Percentiles rank a stretch among this genome's conserved stretches.
These are phyloP conservation scores for Annulohypoxylon moriforme DNA, from an alignment of 495 filamentous ascomycete species.

Conservation along the genomic window DNA sequence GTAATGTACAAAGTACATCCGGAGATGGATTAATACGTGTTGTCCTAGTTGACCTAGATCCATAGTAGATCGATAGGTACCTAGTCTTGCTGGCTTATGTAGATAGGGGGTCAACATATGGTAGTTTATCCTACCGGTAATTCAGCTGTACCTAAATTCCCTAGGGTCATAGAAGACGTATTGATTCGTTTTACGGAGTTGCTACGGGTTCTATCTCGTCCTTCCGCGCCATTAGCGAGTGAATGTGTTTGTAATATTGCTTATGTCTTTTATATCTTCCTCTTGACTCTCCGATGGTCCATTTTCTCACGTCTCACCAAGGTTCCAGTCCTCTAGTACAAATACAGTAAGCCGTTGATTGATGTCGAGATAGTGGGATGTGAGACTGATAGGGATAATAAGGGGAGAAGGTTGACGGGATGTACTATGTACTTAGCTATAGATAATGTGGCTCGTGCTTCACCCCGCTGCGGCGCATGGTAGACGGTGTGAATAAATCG, in stretches of 20 bases:
- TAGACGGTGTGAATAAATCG: background rate
- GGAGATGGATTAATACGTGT: conserved; percentile 17
- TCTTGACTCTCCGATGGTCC: background rate
- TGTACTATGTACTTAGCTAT: background rate
- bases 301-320: background rate
- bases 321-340: background rate
- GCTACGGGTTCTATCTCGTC: background rate
- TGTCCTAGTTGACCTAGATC: background rate
- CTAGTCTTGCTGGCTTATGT: background rate
- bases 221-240: background rate
- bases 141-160: background rate
- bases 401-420: background rate
- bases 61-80: background rate
- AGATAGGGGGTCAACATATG: background rate
- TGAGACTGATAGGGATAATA: background rate
- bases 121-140: background rate
- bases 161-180: background rate
- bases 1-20: conserved; percentile 47
- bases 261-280: background rate
- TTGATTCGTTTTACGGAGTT: background rate
- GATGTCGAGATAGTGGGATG: background rate
- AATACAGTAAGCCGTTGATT: background rate
- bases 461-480: conserved; percentile 25
- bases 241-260: background rate
- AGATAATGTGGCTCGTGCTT: conserved; percentile 20